These are phyloP conservation scores for Aspergillus funiculosus DNA, from an alignment of 495 filamentous ascomycete species.

Conservation along the genomic window DNA sequence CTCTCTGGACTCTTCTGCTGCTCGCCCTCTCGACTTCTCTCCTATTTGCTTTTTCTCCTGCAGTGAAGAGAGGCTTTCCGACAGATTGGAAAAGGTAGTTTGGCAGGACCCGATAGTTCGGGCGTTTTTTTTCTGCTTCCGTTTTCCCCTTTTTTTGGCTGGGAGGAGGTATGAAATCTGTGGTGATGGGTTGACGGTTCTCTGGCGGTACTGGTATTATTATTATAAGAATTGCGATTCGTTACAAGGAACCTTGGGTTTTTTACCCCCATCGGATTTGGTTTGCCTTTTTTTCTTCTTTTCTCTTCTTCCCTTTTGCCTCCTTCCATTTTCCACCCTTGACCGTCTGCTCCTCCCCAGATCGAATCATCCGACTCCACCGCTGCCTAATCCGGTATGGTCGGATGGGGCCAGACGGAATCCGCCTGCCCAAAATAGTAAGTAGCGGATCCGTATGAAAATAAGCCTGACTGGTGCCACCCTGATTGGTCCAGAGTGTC, in stretches of 20 bases:
- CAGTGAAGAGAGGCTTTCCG: constrained; percentile 7
- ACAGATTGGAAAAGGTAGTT: constrained; percentile 8
- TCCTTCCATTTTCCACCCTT: constrained; percentile 1
- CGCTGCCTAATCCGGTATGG: constrained; percentile 28
- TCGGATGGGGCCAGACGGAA: constrained; percentile 18
- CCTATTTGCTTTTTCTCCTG: constrained; percentile 14
- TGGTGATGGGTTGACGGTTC: background rate
- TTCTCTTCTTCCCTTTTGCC: constrained; percentile 2
- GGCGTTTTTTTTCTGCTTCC: background rate
- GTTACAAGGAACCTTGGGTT: too few species aligned
- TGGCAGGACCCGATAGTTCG: constrained; percentile 4
- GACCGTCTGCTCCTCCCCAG: constrained; percentile 25
- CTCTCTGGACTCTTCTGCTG: background rate
- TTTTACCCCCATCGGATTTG: constrained; percentile 5
- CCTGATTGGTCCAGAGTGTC: constrained; percentile 21
- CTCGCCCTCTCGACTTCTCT: constrained; percentile 1
- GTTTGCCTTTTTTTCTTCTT: background rate
- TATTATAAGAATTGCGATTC: too few species aligned
- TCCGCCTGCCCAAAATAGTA: constrained; percentile 26
- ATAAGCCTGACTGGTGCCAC: constrained; percentile 27
- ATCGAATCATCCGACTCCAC: constrained; percentile 33
- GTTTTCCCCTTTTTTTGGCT: background rate
- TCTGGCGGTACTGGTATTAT: background rate
- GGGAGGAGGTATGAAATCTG: too few species aligned
- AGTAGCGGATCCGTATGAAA: constrained; percentile 17